Conservation (phyloP, 306 rosid species). For the Gastrolobium bilobum region DNA sequence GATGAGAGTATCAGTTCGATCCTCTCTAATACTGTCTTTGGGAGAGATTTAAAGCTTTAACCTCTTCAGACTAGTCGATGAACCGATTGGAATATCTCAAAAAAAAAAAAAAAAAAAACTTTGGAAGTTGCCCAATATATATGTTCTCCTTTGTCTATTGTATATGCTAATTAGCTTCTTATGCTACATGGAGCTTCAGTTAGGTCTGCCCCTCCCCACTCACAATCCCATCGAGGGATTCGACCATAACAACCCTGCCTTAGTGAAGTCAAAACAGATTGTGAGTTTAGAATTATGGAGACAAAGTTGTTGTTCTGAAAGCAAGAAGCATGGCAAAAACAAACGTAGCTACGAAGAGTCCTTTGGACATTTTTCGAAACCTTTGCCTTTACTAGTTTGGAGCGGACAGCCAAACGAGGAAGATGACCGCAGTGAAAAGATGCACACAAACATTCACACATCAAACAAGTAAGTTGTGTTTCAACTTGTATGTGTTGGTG, state of each 20-base stretch:
- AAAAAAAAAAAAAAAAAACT: background rate
- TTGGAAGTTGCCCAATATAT: conserved; percentile 45
- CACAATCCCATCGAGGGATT: conserved; percentile 52
- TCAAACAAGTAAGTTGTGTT: conserved; percentile 61
- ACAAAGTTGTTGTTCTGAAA: conserved; percentile 37
- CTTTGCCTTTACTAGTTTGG: conserved; percentile 67
- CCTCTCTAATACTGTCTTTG: no score
- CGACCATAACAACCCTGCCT: conserved; percentile 41
- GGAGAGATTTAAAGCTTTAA: no score
- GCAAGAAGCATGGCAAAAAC: conserved; percentile 47
- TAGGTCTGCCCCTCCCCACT: conserved; percentile 63
- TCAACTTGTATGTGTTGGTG: background rate
- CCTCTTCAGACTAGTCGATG: no score
- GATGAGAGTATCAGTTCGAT: no score
- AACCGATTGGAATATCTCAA: no score
- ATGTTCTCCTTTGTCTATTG: background rate
- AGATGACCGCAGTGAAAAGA: conserved; percentile 60
- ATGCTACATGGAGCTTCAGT: conserved; percentile 73
- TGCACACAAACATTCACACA: conserved; percentile 46
- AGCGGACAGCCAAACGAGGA: conserved; percentile 78
- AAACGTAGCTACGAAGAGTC: conserved; percentile 75
- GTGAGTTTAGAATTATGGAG: conserved; percentile 42
- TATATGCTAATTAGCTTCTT: conserved; percentile 40
- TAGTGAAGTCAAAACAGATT: conserved; percentile 26
- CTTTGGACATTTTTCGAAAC: conserved; percentile 51